Base-by-base conservation (phyloP, 1,284 basidiomycete species). In the Calocybe gambosa region DNA sequence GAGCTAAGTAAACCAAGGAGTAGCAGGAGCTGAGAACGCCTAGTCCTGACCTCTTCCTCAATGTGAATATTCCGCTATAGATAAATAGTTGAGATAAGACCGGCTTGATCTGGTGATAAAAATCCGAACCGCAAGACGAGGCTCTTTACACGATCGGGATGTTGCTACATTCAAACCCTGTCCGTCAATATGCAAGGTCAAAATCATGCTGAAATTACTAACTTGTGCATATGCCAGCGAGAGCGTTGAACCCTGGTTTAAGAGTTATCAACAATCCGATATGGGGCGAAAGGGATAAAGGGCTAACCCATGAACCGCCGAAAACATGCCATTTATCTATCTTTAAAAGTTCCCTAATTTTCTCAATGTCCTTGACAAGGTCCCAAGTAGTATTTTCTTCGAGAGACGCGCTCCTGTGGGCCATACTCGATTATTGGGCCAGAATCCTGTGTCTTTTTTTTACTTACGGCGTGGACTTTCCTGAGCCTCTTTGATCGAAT, bases 361-460 rank as follows among this genome's bases (percentile, higher is more conserved):
- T 82, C 63, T 97, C 93, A 10, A 93, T 84, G 60, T 97, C 94
- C 51, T 79, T 84, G 15, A 98, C 91, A 23, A 97, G 78, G 61
- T 94, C 86, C 92, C 91, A 95, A 0, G 93, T 97, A 2, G 91
- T 96, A 65, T 97, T 97, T 51, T 93, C 84, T 54, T 88, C 82
- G 1, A 89, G 66, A 29, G 71, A 86, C 8, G 91, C 90, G 38
- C 68, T 75, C 61, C 85, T 89, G 53, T 9, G 29, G n/a, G n/a
- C 33, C 42, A 8, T 16, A 15, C 28, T 35, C 31, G 23, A 26
- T 21, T 25, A 31, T 31, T 39, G 28, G 35, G 21, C 21, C 21
- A 13, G 18, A 19, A 16, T n/a, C n/a, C n/a, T n/a, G n/a, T n/a
- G 13, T 43, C 18, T 25, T 5, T 34, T 15, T 34, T 5, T 37